Base-by-base conservation (phyloP, 495 filamentous ascomycete species). In the Tuber borchii region DNA sequence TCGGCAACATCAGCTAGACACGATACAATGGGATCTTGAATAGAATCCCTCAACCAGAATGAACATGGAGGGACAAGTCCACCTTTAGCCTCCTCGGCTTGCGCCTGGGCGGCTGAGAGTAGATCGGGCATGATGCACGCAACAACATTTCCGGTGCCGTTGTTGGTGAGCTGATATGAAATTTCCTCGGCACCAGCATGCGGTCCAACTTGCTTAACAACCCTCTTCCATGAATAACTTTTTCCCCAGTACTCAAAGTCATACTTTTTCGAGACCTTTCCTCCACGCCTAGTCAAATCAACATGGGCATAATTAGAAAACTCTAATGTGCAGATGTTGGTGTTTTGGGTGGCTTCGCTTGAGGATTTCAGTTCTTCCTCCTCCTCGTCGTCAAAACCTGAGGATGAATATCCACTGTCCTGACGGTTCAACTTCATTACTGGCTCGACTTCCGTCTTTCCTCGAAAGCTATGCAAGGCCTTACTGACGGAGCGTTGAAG, bases 291-390 rank as follows among this genome's bases (percentile, higher is more conserved):
- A 77, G 87, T 90, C 74, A 99, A 85, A 77, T 97, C 92, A 43
- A 97, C 90, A 81, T 95, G 93, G 16, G 95, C 95, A 82, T 99
- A 99, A 85, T 99, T 99, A 74, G 93, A 95, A 83, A 97, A 99
- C 81, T 98, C 95, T 46, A 99, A 88, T 83, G 93, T 91, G 78
- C 92, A 91, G 61, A 87, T 91, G 81, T 97, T 95, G 71, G 89
- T 91, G 51, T 86, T 86, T 80, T 84, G 85, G 70, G 84, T 79
- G 46, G 84, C 80, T 79, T 83, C 82, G 78, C 82, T 78, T 71
- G 75, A 84, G 73, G 82, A 83, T 40, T 34, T 73, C 70, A 45
- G 79, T 74, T 40, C 82, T 68, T 71, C 76, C 77, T 73, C 72
- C 46, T 84, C 87, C 43, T 85, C 84, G 43, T 85, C 86, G 48